Evolutionary conservation across 2,329 filamentous ascomycete species (phyloP).

Genomic region (Cucurbitaria berberidis): DNA sequence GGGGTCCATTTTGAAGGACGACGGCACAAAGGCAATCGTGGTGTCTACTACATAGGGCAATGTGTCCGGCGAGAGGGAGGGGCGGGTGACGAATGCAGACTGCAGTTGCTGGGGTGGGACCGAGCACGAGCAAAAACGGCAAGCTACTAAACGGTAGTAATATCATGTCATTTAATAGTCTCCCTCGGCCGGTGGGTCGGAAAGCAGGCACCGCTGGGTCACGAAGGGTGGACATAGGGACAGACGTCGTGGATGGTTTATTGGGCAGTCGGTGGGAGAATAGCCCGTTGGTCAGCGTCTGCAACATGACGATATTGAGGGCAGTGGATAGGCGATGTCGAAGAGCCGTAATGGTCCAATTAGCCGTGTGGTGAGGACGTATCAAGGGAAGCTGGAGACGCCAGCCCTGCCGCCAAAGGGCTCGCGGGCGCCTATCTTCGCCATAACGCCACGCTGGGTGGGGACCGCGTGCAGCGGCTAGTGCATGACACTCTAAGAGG

Average conservation of each 20-base stretch:
- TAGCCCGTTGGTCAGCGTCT: conserved; percentile 30
- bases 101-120: conserved; percentile 20
- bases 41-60: conserved; percentile 32
- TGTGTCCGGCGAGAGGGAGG: conserved; percentile 27
- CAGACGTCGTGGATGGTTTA: background rate
- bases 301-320: conserved; percentile 17
- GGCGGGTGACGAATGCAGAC: conserved; percentile 23
- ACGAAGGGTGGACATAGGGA: conserved; percentile 14
- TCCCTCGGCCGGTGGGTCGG: too few relatives aligned
- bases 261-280: conserved; percentile 4
- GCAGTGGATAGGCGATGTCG: conserved; percentile 19
- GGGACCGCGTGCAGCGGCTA: conserved; percentile 48
- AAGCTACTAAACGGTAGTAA: conserved; percentile 17
- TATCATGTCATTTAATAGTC: too few relatives aligned
- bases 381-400: conserved; percentile 26
- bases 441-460: conserved; percentile 41
- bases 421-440: conserved; percentile 37
- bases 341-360: conserved; percentile 38
- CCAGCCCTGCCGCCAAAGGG: conserved; percentile 40
- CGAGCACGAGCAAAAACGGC: conserved; percentile 19
- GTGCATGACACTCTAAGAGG: conserved; percentile 35
- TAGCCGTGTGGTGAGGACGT: conserved; percentile 43
- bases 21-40: conserved; percentile 19
- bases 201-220: conserved; percentile 16
- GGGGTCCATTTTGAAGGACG: conserved; percentile 33